Evolutionary conservation across 73 alveolate species (phyloP).

Genomic region (Stentor coeruleus): DNA sequence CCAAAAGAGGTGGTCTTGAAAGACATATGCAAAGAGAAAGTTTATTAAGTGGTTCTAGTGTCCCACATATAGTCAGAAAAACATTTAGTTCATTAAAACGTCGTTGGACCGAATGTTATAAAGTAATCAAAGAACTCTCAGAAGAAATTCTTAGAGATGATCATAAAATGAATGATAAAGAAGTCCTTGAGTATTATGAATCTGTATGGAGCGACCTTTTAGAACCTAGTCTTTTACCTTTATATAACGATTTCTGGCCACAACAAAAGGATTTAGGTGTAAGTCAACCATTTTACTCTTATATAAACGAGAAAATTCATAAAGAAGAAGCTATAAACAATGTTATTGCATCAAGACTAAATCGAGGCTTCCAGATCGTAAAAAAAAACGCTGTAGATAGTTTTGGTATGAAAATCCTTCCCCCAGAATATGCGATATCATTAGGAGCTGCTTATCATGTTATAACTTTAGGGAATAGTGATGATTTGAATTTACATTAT

Average conservation of each 20-base stretch:
- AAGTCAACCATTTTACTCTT: background rate
- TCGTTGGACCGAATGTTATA: background rate
- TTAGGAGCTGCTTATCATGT: slow-evolving; percentile 10
- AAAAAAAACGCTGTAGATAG: background rate
- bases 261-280: background rate
- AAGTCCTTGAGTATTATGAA: slow-evolving; percentile 14
- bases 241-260: slow-evolving; percentile 15
- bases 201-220: background rate
- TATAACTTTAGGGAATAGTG: background rate
- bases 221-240: background rate
- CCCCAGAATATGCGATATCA: slow-evolving; percentile 17
- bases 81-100: background rate
- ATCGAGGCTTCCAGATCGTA: slow-evolving; percentile 11
- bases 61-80: background rate
- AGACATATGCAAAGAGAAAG: background rate
- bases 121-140: background rate
- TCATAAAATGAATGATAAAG: background rate
- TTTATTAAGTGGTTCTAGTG: background rate
- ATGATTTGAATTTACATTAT: background rate
- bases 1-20: background rate
- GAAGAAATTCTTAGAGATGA: background rate
- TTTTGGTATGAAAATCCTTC: background rate
- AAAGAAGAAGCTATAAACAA: background rate
- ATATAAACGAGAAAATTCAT: background rate
- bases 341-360: background rate